Evolutionary conservation across 2,329 filamentous ascomycete species (phyloP).

Genomic region (Xylaria hypoxylon): DNA sequence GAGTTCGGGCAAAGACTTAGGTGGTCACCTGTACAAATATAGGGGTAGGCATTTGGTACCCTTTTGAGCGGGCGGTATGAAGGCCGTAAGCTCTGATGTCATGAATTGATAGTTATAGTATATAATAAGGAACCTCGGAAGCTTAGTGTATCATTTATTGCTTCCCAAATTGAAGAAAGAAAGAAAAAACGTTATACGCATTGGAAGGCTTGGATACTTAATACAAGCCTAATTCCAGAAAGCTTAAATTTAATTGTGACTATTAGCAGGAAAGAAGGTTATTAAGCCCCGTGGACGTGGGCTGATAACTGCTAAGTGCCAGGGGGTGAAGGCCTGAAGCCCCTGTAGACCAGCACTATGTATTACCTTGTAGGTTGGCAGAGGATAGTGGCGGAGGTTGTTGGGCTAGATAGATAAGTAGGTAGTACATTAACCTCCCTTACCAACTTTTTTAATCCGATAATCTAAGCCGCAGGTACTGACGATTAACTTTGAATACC

Average conservation of each 20-base stretch:
- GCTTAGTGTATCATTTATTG: not conserved
- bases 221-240: too few species aligned
- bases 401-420: too few species aligned
- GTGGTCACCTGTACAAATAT: conserved; percentile 8
- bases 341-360: not conserved
- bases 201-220: too few species aligned
- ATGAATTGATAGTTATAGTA: conserved; percentile 4
- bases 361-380: not conserved
- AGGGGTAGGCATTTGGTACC: conserved; percentile 17
- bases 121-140: conserved; percentile 10
- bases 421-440: too few species aligned
- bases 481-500: not conserved
- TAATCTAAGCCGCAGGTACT: conserved; percentile 19
- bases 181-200: too few species aligned
- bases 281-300: too few species aligned
- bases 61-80: not conserved
- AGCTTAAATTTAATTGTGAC: too few species aligned
- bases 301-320: not conserved
- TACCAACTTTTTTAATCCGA: too few species aligned
- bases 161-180: not conserved
- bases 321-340: not conserved
- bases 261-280: too few species aligned
- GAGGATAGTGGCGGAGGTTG: too few species aligned
- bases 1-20: conserved; percentile 30
- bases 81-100: not conserved